phyloP scores from a whole-genome alignment of 805 yeast genomes.

The Saturnispora ahearnii region DNA sequence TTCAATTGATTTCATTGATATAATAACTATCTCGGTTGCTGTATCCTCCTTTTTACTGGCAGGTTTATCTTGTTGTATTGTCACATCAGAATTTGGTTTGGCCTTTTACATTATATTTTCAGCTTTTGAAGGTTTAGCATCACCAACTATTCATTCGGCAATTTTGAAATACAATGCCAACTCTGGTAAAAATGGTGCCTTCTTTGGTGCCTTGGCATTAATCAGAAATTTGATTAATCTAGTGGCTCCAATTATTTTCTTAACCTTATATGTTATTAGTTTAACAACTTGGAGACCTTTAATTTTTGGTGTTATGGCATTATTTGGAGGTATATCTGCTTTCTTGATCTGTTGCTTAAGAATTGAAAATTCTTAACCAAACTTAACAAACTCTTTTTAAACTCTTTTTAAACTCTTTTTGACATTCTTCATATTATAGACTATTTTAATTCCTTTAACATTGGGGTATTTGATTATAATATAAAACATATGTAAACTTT shows the following conservation, averaged over 20 bases:
- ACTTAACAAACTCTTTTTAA: no score
- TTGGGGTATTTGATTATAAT: not conserved
- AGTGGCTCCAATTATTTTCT: slow-evolving; percentile 39
- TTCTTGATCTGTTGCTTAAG: slow-evolving; percentile 1
- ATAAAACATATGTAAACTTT: no score
- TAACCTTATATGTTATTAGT: slow-evolving; percentile 40
- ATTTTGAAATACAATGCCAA: slow-evolving; percentile 49
- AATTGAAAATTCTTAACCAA: not conserved
- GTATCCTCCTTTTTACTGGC: slow-evolving; percentile 11
- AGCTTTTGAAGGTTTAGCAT: slow-evolving; percentile 40
- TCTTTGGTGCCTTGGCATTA: slow-evolving; percentile 62
- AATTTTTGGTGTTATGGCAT: slow-evolving; percentile 8
- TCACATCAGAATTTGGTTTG: slow-evolving; percentile 32
- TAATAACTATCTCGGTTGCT: slow-evolving; percentile 10
- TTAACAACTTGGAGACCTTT: slow-evolving; percentile 30
- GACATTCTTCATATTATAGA: not conserved
- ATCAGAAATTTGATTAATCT: slow-evolving; percentile 42
- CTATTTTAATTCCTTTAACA: not conserved
- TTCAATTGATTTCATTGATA: slow-evolving; percentile 41
- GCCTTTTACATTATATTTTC: slow-evolving; percentile 28
- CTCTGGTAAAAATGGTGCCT: slow-evolving; percentile 54
- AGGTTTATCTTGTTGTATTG: slow-evolving; percentile 25
- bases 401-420: no score
- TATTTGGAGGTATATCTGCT: not conserved
- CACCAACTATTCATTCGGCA: slow-evolving; percentile 53